Evolutionary conservation across 306 rosid genomes (phyloP).

Genomic region (Inga leiocalycina): DNA sequence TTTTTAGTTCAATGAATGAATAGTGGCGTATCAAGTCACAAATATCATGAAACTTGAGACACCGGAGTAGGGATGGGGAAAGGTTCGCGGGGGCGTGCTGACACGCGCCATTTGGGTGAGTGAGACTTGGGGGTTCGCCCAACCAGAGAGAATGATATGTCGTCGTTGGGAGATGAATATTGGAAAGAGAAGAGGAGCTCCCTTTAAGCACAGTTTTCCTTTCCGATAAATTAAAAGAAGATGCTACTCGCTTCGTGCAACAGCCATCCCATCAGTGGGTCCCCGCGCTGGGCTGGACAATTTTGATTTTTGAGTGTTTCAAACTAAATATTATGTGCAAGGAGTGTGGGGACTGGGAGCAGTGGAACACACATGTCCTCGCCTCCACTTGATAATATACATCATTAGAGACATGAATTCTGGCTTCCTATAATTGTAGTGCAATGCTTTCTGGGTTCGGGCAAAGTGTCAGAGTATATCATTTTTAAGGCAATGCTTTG

Average conservation of each 20-base stretch:
- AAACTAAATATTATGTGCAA: not conserved
- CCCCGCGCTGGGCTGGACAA: conserved; percentile 20
- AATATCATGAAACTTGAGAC: not conserved
- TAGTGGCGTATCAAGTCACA: not conserved
- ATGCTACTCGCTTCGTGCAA: conserved; percentile 5
- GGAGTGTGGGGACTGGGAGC: not conserved
- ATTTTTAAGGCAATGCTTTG: not conserved
- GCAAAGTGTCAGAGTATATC: not conserved
- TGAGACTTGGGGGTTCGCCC: conserved; percentile 12
- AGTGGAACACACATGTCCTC: not conserved
- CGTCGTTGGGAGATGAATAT: conserved; percentile 3
- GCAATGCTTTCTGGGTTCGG: not conserved
- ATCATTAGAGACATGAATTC: conserved; percentile 13
- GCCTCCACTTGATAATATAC: not conserved
- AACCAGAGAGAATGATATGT: conserved; percentile 11
- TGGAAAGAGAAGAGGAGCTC: not conserved
- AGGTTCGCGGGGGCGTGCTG: not conserved
- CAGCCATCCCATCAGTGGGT: conserved; percentile 5
- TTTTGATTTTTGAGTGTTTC: conserved; percentile 19
- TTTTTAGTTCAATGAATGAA: not conserved
- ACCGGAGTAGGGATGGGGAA: not conserved
- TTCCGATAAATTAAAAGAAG: conserved; percentile 10
- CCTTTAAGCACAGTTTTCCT: conserved; percentile 15
- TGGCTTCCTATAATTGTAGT: conserved; percentile 12
- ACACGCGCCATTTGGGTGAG: conserved; percentile 17